Base-by-base conservation (phyloP, 1,284 basidiomycete species). In the Mycosarcoma mackinlayi region DNA sequence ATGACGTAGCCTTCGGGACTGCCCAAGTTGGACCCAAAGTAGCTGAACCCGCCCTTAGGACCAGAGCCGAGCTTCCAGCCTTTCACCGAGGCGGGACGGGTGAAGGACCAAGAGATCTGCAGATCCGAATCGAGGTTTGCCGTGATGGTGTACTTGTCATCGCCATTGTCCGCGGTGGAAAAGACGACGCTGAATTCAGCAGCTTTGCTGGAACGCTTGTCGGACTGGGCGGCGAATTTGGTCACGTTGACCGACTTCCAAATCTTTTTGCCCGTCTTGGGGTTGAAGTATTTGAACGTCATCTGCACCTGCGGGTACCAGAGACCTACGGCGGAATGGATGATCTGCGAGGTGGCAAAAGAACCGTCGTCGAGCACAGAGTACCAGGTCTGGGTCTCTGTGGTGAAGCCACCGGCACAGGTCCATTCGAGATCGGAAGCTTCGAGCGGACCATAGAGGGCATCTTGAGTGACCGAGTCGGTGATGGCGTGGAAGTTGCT, bases 291-390 rank as follows among this genome's bases (percentile, higher is more conserved):
- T 85, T 94, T 95, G 89, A 91, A 95, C 3, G 90, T 93, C 84
- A 98, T 94, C 84, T 99, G 96, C 76, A 97, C 90, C 35, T 92
- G 93, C 6, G 95, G 94, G 79, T 91, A 93, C 92, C 92, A 94
- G 48, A 94, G 83, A 6, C 96, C 96, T 53, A 95, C 88, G 42
- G 91, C 87, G 3, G 93, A 95, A 86, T 97, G 94, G 79, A 99
- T 98, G 65, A 98, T 88, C 85, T 98, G 95, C 77, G 88, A 90
- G 88, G 92, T 91, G 67, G 96, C 73, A 54, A 89, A 87, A 23
- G 88, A 88, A 5, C 94, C 94, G 86, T 96, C 92, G 35, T 90
- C 88, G 13, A 92, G 86, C 71, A 91, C 87, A 33, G 90, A 86
- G 84, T 99, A 99, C 85, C 90, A 98, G 0, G 85, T 87, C 83